These are phyloP conservation scores for Naegleria lovaniensis DNA, from an alignment of 208 protist genomes.

Conservation along the genomic window DNA sequence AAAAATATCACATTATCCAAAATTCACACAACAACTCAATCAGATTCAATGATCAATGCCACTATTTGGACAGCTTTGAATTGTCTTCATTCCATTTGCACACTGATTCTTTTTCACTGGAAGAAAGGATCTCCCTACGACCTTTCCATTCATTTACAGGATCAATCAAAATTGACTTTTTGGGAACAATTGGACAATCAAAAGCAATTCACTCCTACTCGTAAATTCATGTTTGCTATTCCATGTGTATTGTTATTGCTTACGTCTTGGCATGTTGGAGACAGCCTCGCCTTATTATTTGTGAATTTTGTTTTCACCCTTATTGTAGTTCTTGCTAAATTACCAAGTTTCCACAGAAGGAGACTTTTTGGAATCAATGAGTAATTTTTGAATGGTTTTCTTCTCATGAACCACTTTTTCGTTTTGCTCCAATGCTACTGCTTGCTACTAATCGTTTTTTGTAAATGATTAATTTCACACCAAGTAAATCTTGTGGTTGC, in stretches of 20 bases:
- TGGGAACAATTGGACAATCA: slow-evolving; percentile 29
- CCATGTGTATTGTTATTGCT: slow-evolving; percentile 13
- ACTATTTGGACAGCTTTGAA: not conserved
- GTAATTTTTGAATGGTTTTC: no score
- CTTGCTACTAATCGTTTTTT: no score
- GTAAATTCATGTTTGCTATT: not conserved
- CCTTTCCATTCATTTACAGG: not conserved
- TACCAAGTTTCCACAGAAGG: not conserved
- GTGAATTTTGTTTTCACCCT: not conserved
- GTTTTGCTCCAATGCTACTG: no score
- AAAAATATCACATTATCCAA: no score
- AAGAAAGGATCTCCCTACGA: slow-evolving; percentile 20
- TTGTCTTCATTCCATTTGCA: not conserved
- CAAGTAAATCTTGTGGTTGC: no score
- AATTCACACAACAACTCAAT: not conserved
- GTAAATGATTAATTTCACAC: no score
- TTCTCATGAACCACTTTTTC: no score
- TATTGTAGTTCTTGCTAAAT: not conserved
- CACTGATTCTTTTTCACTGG: slow-evolving; percentile 26
- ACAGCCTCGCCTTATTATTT: not conserved
- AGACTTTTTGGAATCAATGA: slow-evolving; percentile 24
- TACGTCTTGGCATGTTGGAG: not conserved
- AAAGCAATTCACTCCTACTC: slow-evolving; percentile 2
- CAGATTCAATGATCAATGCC: not conserved
- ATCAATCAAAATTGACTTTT: slow-evolving; percentile 20